Evolutionary conservation across 345 rosid genomes (phyloP).

Genomic region (Populus alba): DNA sequence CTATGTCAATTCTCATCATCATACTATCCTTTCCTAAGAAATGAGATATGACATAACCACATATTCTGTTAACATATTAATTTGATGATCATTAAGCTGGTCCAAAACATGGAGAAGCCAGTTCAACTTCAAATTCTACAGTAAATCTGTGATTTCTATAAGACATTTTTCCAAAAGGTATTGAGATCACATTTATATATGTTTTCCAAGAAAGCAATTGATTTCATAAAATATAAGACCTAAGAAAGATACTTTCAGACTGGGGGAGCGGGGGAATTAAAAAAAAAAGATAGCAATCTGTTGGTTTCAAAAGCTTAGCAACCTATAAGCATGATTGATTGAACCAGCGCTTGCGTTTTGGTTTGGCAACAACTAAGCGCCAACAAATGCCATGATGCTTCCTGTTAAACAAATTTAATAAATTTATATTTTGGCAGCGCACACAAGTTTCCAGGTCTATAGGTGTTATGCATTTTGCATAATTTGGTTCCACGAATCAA

Average conservation of each 20-base stretch:
- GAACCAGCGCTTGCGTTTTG: neutral
- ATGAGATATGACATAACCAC: neutral
- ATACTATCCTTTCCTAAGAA: neutral
- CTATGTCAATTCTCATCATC: neutral
- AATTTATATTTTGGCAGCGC: neutral
- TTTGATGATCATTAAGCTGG: neutral
- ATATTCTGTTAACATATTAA: neutral
- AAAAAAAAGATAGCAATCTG: no score
- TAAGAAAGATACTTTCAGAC: neutral
- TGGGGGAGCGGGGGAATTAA: no score
- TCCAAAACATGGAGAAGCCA: neutral
- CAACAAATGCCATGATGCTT: neutral
- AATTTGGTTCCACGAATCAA: neutral
- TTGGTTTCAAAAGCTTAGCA: no score
- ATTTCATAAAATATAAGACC: neutral
- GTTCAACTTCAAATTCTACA: neutral
- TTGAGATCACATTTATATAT: neutral
- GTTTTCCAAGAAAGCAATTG: neutral
- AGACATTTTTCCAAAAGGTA: neutral
- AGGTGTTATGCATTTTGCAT: neutral
- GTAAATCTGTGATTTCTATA: neutral
- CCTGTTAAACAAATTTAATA: neutral
- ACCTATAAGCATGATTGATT: no score
- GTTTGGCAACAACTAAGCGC: neutral
- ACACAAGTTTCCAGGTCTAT: neutral